Percentiles rank a stretch among this genome's conserved stretches.
Evolutionary conservation across 2,329 filamentous ascomycete species (phyloP).

Genomic region (Bipolaris gigantea): DNA sequence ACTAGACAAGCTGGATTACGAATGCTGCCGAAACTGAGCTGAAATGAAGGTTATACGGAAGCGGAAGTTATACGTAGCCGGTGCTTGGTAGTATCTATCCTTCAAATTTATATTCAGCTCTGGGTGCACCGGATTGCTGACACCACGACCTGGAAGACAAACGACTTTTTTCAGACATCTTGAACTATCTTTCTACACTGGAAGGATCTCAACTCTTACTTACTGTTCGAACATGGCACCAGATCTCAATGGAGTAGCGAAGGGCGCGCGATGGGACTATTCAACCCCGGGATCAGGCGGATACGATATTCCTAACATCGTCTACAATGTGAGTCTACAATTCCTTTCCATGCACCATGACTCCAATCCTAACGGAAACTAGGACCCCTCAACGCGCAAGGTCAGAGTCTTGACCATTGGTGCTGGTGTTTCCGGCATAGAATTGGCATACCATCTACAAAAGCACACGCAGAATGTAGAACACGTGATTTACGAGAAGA

Average conservation of each 20-base stretch:
- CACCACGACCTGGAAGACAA: no score
- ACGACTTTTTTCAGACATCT: background rate
- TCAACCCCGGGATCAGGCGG: slow-evolving; percentile 48
- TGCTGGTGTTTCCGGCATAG: slow-evolving; percentile 52
- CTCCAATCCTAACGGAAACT: background rate
- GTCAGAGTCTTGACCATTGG: slow-evolving; percentile 54
- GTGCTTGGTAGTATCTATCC: no score
- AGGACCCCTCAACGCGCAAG: slow-evolving; percentile 33
- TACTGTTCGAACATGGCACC: slow-evolving; percentile 43
- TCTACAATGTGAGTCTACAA: slow-evolving; percentile 34
- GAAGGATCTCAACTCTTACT: background rate
- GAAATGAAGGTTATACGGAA: no score
- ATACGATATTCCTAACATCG: slow-evolving; percentile 47
- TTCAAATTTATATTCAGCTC: no score
- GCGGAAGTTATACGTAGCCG: no score
- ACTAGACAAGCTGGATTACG: no score
- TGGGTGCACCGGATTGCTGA: no score
- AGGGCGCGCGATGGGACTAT: slow-evolving; percentile 47
- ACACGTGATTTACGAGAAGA: slow-evolving; percentile 54
- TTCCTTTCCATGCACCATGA: background rate
- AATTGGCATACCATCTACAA: slow-evolving; percentile 54
- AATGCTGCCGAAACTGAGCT: no score
- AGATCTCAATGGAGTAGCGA: slow-evolving; percentile 46
- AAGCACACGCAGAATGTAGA: slow-evolving; percentile 49
- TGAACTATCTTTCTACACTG: background rate